Evolutionary conservation across 805 yeast species (phyloP).

Genomic region (Saccharomycopsis sp.): DNA sequence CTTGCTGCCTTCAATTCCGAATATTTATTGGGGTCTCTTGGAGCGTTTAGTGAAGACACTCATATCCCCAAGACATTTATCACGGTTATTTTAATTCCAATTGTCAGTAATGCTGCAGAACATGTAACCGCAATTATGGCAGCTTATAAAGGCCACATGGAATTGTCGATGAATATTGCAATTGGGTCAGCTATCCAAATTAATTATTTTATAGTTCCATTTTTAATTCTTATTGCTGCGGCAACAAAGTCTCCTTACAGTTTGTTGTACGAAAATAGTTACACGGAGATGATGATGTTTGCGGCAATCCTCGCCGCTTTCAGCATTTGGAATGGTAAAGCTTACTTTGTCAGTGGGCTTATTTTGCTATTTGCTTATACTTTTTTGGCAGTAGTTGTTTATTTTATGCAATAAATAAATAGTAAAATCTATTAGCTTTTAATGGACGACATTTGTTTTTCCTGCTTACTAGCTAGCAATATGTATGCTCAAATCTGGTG

Average conservation of each 20-base stretch:
- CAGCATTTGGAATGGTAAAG: constrained; percentile 16
- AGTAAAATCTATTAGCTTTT: no score
- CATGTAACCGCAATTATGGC: constrained; percentile 20
- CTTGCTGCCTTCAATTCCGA: constrained; percentile 19
- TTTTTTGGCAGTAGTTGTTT: constrained; percentile 8
- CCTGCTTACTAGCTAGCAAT: not conserved
- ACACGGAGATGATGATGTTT: constrained; percentile 11
- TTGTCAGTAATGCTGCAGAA: constrained; percentile 19
- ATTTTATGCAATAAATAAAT: constrained; percentile 6
- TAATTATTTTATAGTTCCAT: constrained; percentile 19
- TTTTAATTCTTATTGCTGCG: constrained; percentile 17
- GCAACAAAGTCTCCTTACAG: constrained; percentile 15
- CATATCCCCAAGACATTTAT: constrained; percentile 18
- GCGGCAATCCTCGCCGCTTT: constrained; percentile 16
- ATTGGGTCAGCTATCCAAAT: constrained; percentile 21
- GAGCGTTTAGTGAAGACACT: constrained; percentile 13
- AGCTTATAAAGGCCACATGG: constrained; percentile 20
- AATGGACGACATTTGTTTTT: not conserved
- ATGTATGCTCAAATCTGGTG: no score
- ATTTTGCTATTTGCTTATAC: constrained; percentile 11
- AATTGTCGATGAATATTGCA: constrained; percentile 18
- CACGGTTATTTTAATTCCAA: constrained; percentile 20
- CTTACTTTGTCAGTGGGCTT: constrained; percentile 16
- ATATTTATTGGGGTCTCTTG: constrained; percentile 16
- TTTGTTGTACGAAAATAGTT: constrained; percentile 14